phyloP scores from a whole-genome alignment of 345 rosid genomes.

The Acer negundo region DNA sequence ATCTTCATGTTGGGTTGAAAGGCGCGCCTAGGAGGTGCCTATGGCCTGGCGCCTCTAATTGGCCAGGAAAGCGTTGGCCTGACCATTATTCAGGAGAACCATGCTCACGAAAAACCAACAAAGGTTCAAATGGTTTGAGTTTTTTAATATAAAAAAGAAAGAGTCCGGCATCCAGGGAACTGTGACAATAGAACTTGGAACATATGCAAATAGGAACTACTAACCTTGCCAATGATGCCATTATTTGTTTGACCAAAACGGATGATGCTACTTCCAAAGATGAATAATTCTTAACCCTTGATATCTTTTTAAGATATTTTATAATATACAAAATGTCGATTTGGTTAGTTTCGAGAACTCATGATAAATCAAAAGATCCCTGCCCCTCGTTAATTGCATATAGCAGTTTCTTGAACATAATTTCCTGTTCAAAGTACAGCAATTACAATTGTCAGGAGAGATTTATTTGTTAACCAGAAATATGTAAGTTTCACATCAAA shows the following conservation, averaged over 20 bases:
- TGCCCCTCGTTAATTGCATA: constrained; percentile 98
- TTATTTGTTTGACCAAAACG: constrained; percentile 39
- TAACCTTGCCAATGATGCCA: constrained; percentile 37
- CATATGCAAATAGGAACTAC: constrained; percentile 11
- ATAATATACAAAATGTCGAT: constrained; percentile 31
- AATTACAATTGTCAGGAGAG: constrained; percentile 12
- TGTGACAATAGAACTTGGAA: background rate
- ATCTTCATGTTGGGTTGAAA: no score
- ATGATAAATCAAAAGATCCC: constrained; percentile 96
- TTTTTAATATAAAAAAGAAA: no score
- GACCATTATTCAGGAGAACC: no score
- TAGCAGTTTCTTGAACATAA: constrained; percentile 86
- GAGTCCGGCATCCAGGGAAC: background rate
- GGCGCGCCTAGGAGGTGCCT: no score
- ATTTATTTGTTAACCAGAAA: background rate
- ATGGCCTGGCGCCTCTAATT: no score
- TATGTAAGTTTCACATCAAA: background rate
- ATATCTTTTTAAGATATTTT: constrained; percentile 15
- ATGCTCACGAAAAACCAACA: no score
- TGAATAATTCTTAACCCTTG: constrained; percentile 29
- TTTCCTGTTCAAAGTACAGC: constrained; percentile 62
- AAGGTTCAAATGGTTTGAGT: no score
- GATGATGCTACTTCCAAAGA: constrained; percentile 29
- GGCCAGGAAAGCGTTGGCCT: no score
- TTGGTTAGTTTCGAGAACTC: constrained; percentile 38